These are phyloP conservation scores for Lasiodiplodia theobromae DNA, from an alignment of 2,329 filamentous ascomycete genomes.

Conservation along the genomic window DNA sequence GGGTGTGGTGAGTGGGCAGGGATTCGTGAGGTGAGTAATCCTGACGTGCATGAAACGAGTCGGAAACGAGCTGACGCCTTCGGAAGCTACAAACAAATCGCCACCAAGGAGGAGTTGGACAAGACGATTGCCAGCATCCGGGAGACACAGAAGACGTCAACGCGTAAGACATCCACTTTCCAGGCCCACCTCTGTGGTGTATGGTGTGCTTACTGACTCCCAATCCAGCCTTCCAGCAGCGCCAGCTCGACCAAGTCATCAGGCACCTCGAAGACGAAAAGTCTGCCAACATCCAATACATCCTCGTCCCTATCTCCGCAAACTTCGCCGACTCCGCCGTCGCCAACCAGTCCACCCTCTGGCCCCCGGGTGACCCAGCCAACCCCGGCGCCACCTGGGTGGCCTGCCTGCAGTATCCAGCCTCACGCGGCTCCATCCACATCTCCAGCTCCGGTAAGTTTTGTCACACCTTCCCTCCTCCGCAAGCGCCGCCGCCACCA, in stretches of 20 bases:
- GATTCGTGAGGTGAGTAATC: conserved; percentile 21
- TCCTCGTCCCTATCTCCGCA: conserved; percentile 5
- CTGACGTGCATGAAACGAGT: background rate
- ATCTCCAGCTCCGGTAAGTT: background rate
- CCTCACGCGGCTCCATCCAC: conserved; percentile 15
- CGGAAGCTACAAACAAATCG: conserved; percentile 25
- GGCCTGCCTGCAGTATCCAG: conserved; percentile 13
- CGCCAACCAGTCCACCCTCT: conserved; percentile 2
- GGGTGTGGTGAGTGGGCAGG: conserved; percentile 24
- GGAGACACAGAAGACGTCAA: conserved; percentile 16
- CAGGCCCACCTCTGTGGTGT: background rate
- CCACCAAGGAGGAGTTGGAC: background rate
- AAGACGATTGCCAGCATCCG: conserved; percentile 25
- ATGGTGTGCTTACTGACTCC: background rate
- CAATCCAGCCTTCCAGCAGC: conserved; percentile 14
- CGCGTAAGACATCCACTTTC: background rate
- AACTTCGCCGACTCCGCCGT: background rate
- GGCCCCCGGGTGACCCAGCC: background rate
- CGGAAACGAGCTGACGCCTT: conserved; percentile 5
- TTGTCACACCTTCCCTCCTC: background rate
- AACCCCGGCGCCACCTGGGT: conserved; percentile 1
- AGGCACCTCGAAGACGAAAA: conserved; percentile 12
- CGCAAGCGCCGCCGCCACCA: background rate
- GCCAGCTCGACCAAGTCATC: conserved; percentile 30
- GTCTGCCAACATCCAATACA: conserved; percentile 23